Conservation (phyloP, 768 basidiomycete species). For the Heimioporus sp. region DNA sequence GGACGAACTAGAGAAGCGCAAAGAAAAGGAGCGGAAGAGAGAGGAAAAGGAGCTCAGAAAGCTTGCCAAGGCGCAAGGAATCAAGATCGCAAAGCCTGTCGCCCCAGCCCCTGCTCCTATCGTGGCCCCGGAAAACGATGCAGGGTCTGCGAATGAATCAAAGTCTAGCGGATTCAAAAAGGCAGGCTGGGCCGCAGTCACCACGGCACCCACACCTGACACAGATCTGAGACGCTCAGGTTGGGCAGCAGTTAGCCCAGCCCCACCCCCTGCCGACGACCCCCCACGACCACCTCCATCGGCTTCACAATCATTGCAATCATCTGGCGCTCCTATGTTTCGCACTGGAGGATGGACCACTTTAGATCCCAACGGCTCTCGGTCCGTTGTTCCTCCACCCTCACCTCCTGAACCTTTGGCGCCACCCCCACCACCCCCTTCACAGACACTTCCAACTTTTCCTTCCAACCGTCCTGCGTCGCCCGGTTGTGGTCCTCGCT, state of each 20-base stretch:
- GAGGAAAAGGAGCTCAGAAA: constrained; percentile 86
- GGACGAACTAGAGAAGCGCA: constrained; percentile 69
- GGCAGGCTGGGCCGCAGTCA: constrained; percentile 49
- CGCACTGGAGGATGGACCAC: constrained; percentile 67
- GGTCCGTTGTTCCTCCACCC: constrained; percentile 21
- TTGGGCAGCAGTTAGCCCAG: constrained; percentile 14
- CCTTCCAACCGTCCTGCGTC: constrained; percentile 8
- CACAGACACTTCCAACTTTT: neutral
- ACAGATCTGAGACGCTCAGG: constrained; percentile 10
- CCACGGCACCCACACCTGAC: constrained; percentile 10
- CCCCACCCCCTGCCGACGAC: constrained; percentile 11
- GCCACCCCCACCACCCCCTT: constrained; percentile 18
- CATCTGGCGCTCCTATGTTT: constrained; percentile 44
- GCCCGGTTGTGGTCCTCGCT: constrained; percentile 12
- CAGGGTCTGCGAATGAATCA: constrained; percentile 12
- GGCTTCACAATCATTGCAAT: constrained; percentile 11
- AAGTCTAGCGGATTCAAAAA: constrained; percentile 37
- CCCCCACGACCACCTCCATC: constrained; percentile 14
- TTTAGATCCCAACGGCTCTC: constrained; percentile 49
- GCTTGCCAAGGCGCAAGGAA: constrained; percentile 78
- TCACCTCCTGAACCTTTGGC: constrained; percentile 14
- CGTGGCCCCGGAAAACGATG: constrained; percentile 16
- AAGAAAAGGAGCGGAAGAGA: constrained; percentile 82
- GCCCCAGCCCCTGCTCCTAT: constrained; percentile 16
- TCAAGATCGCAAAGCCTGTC: constrained; percentile 52